phyloP scores from a whole-genome alignment of 805 yeast species.

The Allodekkera sacchari region DNA sequence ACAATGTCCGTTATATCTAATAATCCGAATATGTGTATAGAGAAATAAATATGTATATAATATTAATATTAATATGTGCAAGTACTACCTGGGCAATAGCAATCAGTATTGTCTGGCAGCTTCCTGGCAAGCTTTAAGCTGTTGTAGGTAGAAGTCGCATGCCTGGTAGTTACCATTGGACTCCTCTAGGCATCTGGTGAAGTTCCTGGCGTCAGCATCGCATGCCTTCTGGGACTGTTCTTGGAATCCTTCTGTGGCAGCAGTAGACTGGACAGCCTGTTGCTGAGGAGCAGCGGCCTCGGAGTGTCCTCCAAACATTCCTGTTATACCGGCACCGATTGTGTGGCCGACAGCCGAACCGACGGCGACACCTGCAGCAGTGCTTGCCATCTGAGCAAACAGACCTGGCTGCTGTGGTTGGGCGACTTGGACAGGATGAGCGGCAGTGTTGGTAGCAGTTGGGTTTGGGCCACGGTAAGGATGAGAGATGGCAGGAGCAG shows the following conservation, averaged over 20 bases:
- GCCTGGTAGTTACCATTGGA: slow-evolving; percentile 94
- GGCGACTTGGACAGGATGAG: slow-evolving; percentile 40
- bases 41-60: too few relatives aligned
- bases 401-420: slow-evolving; percentile 71
- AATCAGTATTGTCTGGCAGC: slow-evolving; percentile 79
- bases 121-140: slow-evolving; percentile 94
- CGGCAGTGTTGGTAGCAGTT: slow-evolving; percentile 33
- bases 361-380: slow-evolving; percentile 99
- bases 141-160: slow-evolving; percentile 95
- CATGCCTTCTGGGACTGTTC: slow-evolving; percentile 48
- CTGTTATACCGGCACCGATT: slow-evolving; percentile 86
- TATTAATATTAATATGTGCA: neutral
- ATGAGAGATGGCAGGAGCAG: slow-evolving; percentile 36
- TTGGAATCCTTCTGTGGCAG: slow-evolving; percentile 12
- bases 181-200: slow-evolving; percentile 92
- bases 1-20: too few relatives aligned
- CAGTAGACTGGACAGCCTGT: slow-evolving; percentile 25
- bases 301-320: slow-evolving; percentile 78
- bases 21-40: too few relatives aligned
- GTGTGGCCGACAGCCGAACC: slow-evolving; percentile 98
- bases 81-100: slow-evolving; percentile 1
- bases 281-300: slow-evolving; percentile 30
- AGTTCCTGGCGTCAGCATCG: slow-evolving; percentile 89
- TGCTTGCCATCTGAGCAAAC: slow-evolving; percentile 95
- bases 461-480: slow-evolving; percentile 36